These are phyloP conservation scores for Stephania japonica DNA, from an alignment of 164 flowering plant genomes.

Conservation along the genomic window DNA sequence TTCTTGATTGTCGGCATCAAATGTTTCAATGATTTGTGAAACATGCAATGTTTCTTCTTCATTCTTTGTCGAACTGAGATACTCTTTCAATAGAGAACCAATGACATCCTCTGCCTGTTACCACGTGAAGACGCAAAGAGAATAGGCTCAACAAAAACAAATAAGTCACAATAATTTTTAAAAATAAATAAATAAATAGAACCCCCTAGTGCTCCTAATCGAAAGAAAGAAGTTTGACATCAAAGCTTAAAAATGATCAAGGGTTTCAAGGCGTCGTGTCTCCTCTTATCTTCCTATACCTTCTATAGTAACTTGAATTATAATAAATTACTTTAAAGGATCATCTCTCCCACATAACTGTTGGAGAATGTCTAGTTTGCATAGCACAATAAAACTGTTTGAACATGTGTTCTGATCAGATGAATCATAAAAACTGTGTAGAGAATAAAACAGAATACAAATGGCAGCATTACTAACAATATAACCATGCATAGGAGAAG, in stretches of 20 bases:
- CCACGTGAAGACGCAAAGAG: slow-evolving; percentile 1
- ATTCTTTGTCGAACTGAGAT: slow-evolving; percentile 28
- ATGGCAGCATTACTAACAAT: background rate
- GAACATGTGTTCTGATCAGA: background rate
- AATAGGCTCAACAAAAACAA: background rate
- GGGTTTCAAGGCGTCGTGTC: background rate
- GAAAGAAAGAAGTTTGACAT: background rate
- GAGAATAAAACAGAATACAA: background rate
- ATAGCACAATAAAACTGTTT: background rate
- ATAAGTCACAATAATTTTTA: background rate
- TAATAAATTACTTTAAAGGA: background rate
- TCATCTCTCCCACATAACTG: background rate
- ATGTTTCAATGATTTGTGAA: slow-evolving; percentile 24
- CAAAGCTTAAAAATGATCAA: background rate
- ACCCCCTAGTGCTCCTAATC: background rate
- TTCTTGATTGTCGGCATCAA: slow-evolving; percentile 20
- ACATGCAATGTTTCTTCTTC: slow-evolving; percentile 26
- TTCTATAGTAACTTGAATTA: background rate
- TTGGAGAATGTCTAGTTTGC: background rate
- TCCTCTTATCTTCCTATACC: background rate
- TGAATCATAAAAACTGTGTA: background rate
- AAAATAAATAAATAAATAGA: background rate
- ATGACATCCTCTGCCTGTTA: slow-evolving; percentile 89
- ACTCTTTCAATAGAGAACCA: slow-evolving; percentile 73
- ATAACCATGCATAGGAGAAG: background rate